Conservation (phyloP, 495 filamentous ascomycete genomes). For the Margaritispora aquatica region DNA sequence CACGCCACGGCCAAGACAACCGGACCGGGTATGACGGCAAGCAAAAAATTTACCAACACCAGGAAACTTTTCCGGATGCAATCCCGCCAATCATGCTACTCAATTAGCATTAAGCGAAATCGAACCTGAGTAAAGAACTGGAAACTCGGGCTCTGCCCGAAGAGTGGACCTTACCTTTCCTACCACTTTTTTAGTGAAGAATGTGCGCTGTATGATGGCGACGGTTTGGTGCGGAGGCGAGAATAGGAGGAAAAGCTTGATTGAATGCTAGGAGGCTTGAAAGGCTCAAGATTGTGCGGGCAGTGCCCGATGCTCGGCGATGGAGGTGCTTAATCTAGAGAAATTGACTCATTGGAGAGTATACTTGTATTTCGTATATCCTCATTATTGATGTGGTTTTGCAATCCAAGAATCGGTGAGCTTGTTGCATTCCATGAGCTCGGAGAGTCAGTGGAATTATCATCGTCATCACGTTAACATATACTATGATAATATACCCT, state of each 20-base stretch:
- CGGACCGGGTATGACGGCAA: not conserved
- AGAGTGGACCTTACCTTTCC: not conserved
- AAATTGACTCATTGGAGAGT: constrained; percentile 2
- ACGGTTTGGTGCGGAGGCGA: not conserved
- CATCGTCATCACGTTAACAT: not conserved
- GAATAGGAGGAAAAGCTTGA: not conserved
- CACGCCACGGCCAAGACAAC: not conserved
- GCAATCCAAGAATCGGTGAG: not conserved
- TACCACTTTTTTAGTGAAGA: not conserved
- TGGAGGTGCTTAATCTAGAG: not conserved
- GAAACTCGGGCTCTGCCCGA: not conserved
- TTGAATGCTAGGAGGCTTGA: not conserved
- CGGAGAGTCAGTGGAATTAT: not conserved
- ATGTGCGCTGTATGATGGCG: not conserved
- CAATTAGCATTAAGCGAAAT: not conserved
- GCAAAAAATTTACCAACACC: not conserved
- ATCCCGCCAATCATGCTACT: not conserved
- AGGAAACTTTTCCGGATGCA: not conserved
- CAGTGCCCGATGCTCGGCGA: constrained; percentile 1
- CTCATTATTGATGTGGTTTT: constrained; percentile 2
- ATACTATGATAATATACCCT: constrained; percentile 13
- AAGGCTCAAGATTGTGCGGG: not conserved
- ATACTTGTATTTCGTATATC: constrained; percentile 7
- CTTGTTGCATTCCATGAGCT: constrained; percentile 18
- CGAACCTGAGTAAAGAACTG: not conserved